Percentiles rank a stretch among this genome's conserved stretches.
These are phyloP conservation scores for Gryganskiella cystojenkinii DNA, from an alignment of 192 early-diverging fungal genomes.

Conservation along the genomic window DNA sequence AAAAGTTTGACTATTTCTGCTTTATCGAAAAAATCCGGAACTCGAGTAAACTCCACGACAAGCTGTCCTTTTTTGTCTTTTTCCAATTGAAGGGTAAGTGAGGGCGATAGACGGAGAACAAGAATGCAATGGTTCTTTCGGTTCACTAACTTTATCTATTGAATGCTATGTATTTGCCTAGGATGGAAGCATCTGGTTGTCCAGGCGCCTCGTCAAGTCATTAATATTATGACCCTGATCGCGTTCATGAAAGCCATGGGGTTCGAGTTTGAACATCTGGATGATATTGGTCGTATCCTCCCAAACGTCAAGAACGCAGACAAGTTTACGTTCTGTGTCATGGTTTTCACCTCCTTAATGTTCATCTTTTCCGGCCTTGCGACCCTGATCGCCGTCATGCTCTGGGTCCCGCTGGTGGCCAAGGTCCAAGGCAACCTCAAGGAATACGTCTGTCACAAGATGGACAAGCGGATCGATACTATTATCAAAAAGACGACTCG, in stretches of 20 bases:
- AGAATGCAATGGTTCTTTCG: not conserved
- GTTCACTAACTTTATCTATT: too few relatives aligned
- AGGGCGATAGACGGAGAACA: not conserved
- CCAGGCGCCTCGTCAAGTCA: constrained; percentile 79
- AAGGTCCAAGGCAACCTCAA: constrained; percentile 85
- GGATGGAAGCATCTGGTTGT: constrained; percentile 85
- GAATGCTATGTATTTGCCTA: too few relatives aligned
- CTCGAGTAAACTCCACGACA: constrained; percentile 67
- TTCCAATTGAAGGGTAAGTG: constrained; percentile 77
- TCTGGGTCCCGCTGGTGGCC: constrained; percentile 81
- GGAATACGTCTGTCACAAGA: constrained; percentile 86
- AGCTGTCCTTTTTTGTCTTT: constrained; percentile 82
- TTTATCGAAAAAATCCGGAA: constrained; percentile 77
- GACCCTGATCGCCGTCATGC: constrained; percentile 65
- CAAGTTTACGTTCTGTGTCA: constrained; percentile 40
- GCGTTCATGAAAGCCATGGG: constrained; percentile 35
- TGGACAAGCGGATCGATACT: constrained; percentile 75
- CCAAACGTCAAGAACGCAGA: constrained; percentile 10
- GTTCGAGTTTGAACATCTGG: constrained; percentile 4
- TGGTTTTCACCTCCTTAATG: constrained; percentile 71
- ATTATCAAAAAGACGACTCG: constrained; percentile 19
- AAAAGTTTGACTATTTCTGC: constrained; percentile 82
- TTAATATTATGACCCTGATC: constrained; percentile 64
- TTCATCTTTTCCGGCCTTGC: constrained; percentile 64
- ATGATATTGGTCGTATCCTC: constrained; percentile 7